Percentiles rank a stretch among this genome's conserved stretches.
Evolutionary conservation across 495 filamentous ascomycete genomes (phyloP).

Genomic region (Aspergillus sclerotiicarbonarius): DNA sequence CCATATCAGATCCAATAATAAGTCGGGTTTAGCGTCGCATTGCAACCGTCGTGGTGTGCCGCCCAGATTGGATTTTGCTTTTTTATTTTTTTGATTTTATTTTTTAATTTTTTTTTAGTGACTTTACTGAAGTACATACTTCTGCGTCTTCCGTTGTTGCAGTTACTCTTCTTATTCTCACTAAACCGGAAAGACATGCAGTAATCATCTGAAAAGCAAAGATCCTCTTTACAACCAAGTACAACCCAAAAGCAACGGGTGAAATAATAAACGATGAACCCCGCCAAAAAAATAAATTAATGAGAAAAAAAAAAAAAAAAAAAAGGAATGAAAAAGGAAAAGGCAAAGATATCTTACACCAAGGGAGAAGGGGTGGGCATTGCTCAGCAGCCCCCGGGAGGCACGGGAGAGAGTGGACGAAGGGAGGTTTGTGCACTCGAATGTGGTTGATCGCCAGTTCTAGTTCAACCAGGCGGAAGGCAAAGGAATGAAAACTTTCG

Average conservation of each 20-base stretch:
- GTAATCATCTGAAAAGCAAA: neutral
- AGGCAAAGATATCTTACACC: constrained; percentile 10
- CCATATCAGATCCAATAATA: constrained; percentile 45
- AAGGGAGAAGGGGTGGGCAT: constrained; percentile 24
- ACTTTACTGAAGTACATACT: constrained; percentile 12
- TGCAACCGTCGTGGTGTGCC: constrained; percentile 34
- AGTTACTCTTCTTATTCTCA: neutral
- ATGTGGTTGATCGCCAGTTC: constrained; percentile 35
- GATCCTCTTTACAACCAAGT: neutral
- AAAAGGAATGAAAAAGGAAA: neutral
- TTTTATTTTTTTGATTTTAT: constrained; percentile 6
- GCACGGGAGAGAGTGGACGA: constrained; percentile 23
- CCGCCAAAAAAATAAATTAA: neutral
- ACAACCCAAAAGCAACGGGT: constrained; percentile 6
- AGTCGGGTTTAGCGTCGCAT: constrained; percentile 35
- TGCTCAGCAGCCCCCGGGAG: constrained; percentile 26
- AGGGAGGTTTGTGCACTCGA: constrained; percentile 30
- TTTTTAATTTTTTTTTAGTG: constrained; percentile 10
- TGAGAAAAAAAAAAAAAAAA: neutral
- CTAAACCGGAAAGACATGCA: neutral
- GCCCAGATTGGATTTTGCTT: constrained; percentile 18
- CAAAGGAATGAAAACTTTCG: constrained; percentile 29
- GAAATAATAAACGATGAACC: constrained; percentile 10
- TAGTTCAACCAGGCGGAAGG: constrained; percentile 26
- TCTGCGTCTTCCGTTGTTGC: neutral